A percentile compares a stretch with the other conserved stretches of the same genome.
Evolutionary conservation across 345 rosid genomes (phyloP).

Genomic region (Citrus reticulata): DNA sequence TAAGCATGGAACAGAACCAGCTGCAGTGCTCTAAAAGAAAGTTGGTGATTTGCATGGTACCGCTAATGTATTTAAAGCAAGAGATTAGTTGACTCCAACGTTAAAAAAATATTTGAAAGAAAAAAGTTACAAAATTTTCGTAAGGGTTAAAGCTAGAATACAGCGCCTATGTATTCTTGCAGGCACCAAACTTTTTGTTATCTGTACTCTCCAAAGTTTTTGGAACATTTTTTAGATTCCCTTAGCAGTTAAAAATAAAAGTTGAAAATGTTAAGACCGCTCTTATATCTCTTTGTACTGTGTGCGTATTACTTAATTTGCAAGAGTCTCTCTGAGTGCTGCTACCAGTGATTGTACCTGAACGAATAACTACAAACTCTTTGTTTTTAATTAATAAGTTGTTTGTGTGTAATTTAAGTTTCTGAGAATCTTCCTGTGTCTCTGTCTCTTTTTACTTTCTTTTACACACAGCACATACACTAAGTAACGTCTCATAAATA

Average conservation of each 20-base stretch:
- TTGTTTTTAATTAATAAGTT: background rate
- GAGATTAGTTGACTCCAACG: background rate
- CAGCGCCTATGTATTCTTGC: too few species aligned
- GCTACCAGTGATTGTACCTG: background rate
- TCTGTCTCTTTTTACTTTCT: background rate
- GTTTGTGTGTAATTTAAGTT: background rate
- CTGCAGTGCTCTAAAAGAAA: background rate
- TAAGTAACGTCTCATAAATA: background rate
- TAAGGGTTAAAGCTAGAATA: too few species aligned
- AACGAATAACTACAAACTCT: background rate
- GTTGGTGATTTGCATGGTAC: background rate
- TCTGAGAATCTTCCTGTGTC: background rate
- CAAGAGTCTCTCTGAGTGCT: background rate
- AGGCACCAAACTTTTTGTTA: too few species aligned
- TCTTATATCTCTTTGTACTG: background rate
- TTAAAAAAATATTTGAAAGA: too few species aligned
- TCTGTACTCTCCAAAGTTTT: too few species aligned
- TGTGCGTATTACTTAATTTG: background rate
- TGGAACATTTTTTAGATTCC: too few species aligned
- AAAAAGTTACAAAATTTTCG: too few species aligned
- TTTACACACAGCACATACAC: background rate
- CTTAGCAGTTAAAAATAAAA: too few species aligned
- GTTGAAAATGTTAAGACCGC: too few species aligned
- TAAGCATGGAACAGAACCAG: constrained; percentile 12
- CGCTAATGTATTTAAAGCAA: background rate